phyloP scores from a whole-genome alignment of 1,284 basidiomycete genomes.

The Rhodotorula sp. region DNA sequence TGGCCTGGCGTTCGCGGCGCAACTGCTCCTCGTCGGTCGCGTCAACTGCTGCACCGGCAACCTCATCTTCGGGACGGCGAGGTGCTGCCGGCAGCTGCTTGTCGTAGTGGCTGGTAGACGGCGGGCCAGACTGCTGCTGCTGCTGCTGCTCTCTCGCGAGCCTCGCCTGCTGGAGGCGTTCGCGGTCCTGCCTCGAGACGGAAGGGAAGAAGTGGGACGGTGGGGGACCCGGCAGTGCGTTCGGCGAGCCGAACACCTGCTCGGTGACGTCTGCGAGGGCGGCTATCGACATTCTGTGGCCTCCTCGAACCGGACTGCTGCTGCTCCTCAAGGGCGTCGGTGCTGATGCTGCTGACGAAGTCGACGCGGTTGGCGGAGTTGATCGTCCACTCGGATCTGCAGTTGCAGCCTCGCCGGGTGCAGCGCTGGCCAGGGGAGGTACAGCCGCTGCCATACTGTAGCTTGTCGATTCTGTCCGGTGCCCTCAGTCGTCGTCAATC shows the following conservation, averaged over 20 bases:
- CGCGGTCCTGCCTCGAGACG: conserved; percentile 18
- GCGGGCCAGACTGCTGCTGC: background rate
- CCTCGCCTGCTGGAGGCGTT: conserved; percentile 1
- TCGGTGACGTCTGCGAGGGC: conserved; percentile 2
- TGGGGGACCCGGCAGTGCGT: background rate
- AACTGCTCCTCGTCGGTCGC: background rate
- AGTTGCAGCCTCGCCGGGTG: too few species aligned
- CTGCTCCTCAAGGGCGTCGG: background rate
- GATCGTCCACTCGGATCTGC: too few species aligned
- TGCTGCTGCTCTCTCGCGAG: background rate
- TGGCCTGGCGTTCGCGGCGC: conserved; percentile 7
- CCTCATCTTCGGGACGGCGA: background rate
- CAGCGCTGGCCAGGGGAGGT: too few species aligned
- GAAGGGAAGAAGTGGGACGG: conserved; percentile 36
- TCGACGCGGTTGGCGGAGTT: background rate
- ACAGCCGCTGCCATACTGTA: too few species aligned
- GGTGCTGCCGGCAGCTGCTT: background rate
- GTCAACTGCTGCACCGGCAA: background rate
- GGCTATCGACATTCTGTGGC: background rate
- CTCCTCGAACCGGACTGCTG: background rate
- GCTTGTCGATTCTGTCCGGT: too few species aligned
- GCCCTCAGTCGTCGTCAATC: too few species aligned
- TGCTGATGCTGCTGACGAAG: background rate
- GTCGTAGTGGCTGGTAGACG: background rate
- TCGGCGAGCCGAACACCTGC: background rate